A percentile compares a stretch with the other conserved stretches of the same genome.
These are phyloP conservation scores for Myxozyma vanderwaltii DNA, from an alignment of 805 yeast species.

Conservation along the genomic window DNA sequence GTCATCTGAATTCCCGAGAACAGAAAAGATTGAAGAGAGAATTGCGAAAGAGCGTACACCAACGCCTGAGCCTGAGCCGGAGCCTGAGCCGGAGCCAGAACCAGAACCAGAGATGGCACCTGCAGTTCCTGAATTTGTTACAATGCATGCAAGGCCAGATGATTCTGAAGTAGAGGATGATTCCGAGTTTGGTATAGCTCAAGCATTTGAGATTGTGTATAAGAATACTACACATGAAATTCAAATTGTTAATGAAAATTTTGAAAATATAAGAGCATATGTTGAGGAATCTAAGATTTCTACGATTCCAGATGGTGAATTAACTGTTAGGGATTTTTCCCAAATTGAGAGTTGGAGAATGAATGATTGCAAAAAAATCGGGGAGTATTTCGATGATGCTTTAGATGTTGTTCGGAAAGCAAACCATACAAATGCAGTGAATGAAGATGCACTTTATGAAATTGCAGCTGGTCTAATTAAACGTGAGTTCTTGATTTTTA, in stretches of 20 bases:
- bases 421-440: neutral
- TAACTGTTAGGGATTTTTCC: neutral
- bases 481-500: conserved; percentile 15
- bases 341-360: conserved; percentile 10
- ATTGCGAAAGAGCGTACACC: neutral
- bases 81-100: too few species aligned
- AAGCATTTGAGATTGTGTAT: conserved; percentile 14
- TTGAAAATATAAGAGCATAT: neutral
- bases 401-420: neutral
- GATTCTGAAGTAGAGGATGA: neutral
- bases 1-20: neutral
- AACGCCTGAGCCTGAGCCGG: neutral
- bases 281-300: neutral
- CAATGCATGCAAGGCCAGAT: neutral
- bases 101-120: neutral
- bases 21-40: neutral
- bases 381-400: conserved; percentile 5
- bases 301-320: too few species aligned
- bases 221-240: conserved; percentile 7
- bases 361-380: conserved; percentile 4
- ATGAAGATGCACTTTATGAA: conserved; percentile 12
- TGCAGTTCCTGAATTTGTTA: neutral
- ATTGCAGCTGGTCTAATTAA: conserved; percentile 10
- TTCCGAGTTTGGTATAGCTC: conserved; percentile 4
- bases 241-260: conserved; percentile 5